Conservation (phyloP, 1,284 basidiomycete genomes). For the Moniliella sp. region DNA sequence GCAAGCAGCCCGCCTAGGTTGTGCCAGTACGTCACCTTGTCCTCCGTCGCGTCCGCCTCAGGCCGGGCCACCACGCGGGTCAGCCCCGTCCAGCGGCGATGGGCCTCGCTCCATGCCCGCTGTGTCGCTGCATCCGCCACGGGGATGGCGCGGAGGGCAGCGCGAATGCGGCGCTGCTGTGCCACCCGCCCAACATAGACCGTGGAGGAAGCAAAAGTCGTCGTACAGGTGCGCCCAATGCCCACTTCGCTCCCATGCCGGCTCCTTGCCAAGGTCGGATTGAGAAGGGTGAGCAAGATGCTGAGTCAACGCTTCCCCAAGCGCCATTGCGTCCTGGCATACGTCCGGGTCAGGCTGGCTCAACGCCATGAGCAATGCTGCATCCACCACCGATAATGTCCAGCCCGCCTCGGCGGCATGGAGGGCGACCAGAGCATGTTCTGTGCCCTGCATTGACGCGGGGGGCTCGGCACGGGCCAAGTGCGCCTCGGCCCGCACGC, state of each 20-base stretch:
- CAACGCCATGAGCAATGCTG: conserved; percentile 11
- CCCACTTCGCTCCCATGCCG: too few species aligned
- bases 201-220: conserved; percentile 9
- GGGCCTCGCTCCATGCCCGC: conserved; percentile 61
- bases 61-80: conserved; percentile 11
- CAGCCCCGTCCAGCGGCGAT: conserved; percentile 46
- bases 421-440: too few species aligned
- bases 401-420: too few species aligned
- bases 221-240: conserved; percentile 11
- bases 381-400: too few species aligned
- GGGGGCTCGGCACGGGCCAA: too few species aligned
- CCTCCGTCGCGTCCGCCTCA: conserved; percentile 35
- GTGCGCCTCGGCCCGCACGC: too few species aligned
- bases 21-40: conserved; percentile 47
- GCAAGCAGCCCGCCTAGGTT: conserved; percentile 62
- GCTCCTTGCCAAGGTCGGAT: too few species aligned
- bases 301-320: background rate
- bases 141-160: conserved; percentile 46
- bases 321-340: conserved; percentile 16
- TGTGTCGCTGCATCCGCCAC: conserved; percentile 47
- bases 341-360: conserved; percentile 22
- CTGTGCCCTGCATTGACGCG: too few species aligned
- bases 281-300: background rate
- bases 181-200: conserved; percentile 43
- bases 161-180: conserved; percentile 58